phyloP scores from a whole-genome alignment of 176 grass and related monocot genomes.

The Avena sativa region DNA sequence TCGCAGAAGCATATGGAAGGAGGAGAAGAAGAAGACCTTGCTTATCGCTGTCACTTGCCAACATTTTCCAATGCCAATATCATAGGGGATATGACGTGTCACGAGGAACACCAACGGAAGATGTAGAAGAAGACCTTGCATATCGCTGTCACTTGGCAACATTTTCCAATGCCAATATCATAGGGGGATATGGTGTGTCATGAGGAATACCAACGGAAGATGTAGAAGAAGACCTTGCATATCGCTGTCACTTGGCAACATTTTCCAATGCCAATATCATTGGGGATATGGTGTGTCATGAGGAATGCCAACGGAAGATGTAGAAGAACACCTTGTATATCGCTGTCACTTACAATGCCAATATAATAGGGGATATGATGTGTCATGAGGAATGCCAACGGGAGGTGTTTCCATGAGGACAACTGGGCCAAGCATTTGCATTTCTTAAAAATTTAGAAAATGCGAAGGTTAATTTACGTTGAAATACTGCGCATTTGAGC shows the following conservation, averaged over 20 bases:
- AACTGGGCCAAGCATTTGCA: background rate
- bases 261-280: background rate
- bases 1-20: constrained; percentile 44
- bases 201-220: no score
- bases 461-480: background rate
- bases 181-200: no score
- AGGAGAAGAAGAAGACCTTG: background rate
- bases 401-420: constrained; percentile 11
- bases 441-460: background rate
- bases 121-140: no score
- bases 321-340: no score
- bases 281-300: no score
- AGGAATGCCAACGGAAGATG: no score
- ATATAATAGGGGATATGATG: no score
- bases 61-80: background rate
- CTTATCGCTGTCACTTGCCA: background rate
- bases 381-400: background rate
- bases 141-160: background rate
- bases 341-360: no score
- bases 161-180: background rate
- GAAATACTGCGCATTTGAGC: background rate
- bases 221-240: no score
- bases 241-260: background rate
- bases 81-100: background rate
- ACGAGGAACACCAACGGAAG: background rate